Base-by-base conservation (phyloP, 176 grass and related monocot genomes). In the Ananas comosus region DNA sequence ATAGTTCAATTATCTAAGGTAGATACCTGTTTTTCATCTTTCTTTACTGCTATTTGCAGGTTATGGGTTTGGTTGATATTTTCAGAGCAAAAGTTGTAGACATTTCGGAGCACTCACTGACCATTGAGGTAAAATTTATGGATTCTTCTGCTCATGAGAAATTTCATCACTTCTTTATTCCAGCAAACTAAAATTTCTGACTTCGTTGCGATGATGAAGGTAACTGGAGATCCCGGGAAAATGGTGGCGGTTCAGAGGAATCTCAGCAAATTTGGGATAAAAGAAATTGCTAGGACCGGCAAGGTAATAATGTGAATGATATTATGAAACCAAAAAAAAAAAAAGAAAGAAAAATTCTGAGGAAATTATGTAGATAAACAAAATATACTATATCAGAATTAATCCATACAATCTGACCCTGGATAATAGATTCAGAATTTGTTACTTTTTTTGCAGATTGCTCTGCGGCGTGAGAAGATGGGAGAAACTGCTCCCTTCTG, bases 51-150 rank as follows among this genome's bases (percentile, higher is more conserved):
- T 25, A 70, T 78, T 80, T 83, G 47, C 85, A 97, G 89, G 89
- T 97, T 66, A 87, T 90, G 89, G 82, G 86, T 83, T 78, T 97
- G 78, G 87, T 87, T 78, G 87, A 90, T 79, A 87, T 92, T 70
- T 97, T 97, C 80, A 90, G 94, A 92, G 94, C 86, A 47, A 92
- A 92, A 85, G 79, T 97, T 69, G 89, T 97, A 74, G 94, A 97
- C 82, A 83, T 91, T 82, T 97, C 94, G 16, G 89, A 92, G 52
- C 75, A 80, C 6, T 85, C 86, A 68, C 53, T 92, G 64, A 93
- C 89, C 7, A 67, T 99, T 2, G 94, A 99, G 86, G 94, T 93
- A 74, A 89, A 51, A 17, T 18, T 52, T 57, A 12, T 69, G 42
- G 18, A 65, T 59, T n/a, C 14, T 57, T 76, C 71, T 50, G 12